These are phyloP conservation scores for Juncus inflexus DNA, from an alignment of 176 grass and related monocot species.

Conservation along the genomic window DNA sequence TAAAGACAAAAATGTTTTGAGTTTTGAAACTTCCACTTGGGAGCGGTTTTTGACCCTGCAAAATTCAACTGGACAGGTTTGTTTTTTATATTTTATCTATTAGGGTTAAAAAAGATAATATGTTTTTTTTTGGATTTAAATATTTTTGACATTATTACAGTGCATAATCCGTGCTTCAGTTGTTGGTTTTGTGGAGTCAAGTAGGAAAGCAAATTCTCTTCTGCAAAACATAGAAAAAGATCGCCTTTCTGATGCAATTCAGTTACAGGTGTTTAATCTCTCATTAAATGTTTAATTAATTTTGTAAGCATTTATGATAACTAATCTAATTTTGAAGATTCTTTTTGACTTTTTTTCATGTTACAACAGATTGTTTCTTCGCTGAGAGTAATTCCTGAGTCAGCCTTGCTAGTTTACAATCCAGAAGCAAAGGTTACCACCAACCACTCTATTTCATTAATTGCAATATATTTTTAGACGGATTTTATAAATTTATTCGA, in stretches of 20 bases:
- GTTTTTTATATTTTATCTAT: slow-evolving; percentile 20
- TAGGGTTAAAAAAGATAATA: too few species aligned
- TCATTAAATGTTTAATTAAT: slow-evolving; percentile 5
- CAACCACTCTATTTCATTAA: slow-evolving; percentile 19
- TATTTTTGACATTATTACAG: slow-evolving; percentile 48
- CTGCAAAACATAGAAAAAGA: slow-evolving; percentile 31
- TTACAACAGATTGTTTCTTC: slow-evolving; percentile 77
- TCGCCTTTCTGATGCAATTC: slow-evolving; percentile 65
- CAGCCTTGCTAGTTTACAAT: slow-evolving; percentile 58
- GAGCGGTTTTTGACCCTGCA: slow-evolving; percentile 82
- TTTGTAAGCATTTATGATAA: background rate
- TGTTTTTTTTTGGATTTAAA: slow-evolving; percentile 5
- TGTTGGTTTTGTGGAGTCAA: slow-evolving; percentile 38
- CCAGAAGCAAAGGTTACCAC: slow-evolving; percentile 75
- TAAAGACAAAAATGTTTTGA: slow-evolving; percentile 31
- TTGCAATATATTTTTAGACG: slow-evolving; percentile 7
- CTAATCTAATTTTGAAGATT: slow-evolving; percentile 1
- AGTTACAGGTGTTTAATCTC: slow-evolving; percentile 65
- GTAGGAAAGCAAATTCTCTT: slow-evolving; percentile 37
- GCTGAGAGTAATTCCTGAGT: slow-evolving; percentile 68
- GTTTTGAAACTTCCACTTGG: slow-evolving; percentile 52
- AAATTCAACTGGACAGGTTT: slow-evolving; percentile 88
- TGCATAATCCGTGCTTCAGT: slow-evolving; percentile 69
- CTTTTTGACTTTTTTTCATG: slow-evolving; percentile 21
- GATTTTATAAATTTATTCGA: too few species aligned